phyloP scores from a whole-genome alignment of 805 yeast species.

The Debaryomyces tyrocola region DNA sequence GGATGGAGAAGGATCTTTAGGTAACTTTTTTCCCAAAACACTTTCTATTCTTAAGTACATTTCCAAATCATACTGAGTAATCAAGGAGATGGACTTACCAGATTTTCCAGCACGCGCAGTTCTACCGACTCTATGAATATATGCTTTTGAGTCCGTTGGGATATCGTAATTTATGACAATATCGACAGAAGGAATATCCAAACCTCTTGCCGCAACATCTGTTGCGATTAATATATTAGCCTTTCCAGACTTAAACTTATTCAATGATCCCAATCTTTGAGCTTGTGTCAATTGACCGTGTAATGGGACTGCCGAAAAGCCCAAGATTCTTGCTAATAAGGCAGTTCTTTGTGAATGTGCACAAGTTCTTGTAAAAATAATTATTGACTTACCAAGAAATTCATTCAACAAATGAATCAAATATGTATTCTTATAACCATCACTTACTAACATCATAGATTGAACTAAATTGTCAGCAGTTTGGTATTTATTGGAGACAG shows the following conservation, averaged over 20 bases:
- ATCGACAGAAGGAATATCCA: conserved; percentile 81
- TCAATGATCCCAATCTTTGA: conserved; percentile 79
- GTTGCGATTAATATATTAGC: conserved; percentile 74
- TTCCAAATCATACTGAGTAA: conserved; percentile 94
- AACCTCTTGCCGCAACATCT: conserved; percentile 87
- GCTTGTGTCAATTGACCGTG: conserved; percentile 91
- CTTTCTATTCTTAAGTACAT: conserved; percentile 84
- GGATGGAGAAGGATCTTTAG: conserved; percentile 75
- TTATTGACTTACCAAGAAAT: conserved; percentile 77
- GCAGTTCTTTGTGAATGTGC: conserved; percentile 94
- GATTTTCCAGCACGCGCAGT: conserved; percentile 93
- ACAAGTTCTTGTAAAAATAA: conserved; percentile 90
- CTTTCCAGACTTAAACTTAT: conserved; percentile 73
- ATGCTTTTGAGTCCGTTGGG: conserved; percentile 82
- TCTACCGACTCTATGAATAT: conserved; percentile 89
- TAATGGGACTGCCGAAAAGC: conserved; percentile 86
- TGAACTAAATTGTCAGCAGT: conserved; percentile 95
- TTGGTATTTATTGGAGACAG: conserved; percentile 83
- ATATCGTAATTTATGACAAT: conserved; percentile 76
- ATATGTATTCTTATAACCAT: conserved; percentile 88
- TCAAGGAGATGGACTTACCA: conserved; percentile 83
- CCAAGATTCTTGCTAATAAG: conserved; percentile 72
- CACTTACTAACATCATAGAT: conserved; percentile 85
- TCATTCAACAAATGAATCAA: conserved; percentile 83
- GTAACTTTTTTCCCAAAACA: conserved; percentile 78